Evolutionary conservation across 768 basidiomycete species (phyloP), one percentile per base, ranked within the genome.

Genomic region (Cytidiella melzeri): DNA sequence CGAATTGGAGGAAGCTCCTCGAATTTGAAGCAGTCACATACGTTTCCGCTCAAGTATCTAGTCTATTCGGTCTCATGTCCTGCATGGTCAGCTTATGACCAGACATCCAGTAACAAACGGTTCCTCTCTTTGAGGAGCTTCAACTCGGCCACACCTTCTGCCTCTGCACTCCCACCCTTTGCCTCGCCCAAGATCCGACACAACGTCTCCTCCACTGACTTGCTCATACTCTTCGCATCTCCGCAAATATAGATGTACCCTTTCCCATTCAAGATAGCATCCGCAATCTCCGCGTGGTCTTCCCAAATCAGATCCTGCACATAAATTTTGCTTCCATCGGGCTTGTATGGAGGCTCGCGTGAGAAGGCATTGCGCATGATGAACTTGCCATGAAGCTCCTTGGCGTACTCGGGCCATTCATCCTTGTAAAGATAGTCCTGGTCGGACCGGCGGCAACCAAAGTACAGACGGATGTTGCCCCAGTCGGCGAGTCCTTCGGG

Each of bases 191-290:
- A 76, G 55, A 92, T 85, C 55, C 72, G 74, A 50, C 84, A 84
- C 37, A 99, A 72, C 40, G 83, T 78, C 57, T 95, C 92, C 68
- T 99, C 96, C 19, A 99, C 96, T 38, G 86, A 80, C 67, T 92
- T 93, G 67, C 84, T 84, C 96, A 99, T 99, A 67, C 77, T 80
- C 77, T 91, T 95, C 47, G 93, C 94, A 60, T 97, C 94, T 61
- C 94, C 94, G 59, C 94, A 97, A 54, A 97, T 90, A 68, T 97
- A 97, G 2, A 96, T 78, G 66, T 94, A 95, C n/a, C 91, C 96
- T 70, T 97, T 92, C 66, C 91, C 88, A 56, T 89, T 88, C 55
- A 96, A 74, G 57, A 99, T 91, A 15, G 88, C 84, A 48, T 94
- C 84, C 9, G 87, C 89, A 46, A 99, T 77, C 49, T 82, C 76